phyloP scores from a whole-genome alignment of 2,329 filamentous ascomycete genomes.

The Fusarium buharicum region DNA sequence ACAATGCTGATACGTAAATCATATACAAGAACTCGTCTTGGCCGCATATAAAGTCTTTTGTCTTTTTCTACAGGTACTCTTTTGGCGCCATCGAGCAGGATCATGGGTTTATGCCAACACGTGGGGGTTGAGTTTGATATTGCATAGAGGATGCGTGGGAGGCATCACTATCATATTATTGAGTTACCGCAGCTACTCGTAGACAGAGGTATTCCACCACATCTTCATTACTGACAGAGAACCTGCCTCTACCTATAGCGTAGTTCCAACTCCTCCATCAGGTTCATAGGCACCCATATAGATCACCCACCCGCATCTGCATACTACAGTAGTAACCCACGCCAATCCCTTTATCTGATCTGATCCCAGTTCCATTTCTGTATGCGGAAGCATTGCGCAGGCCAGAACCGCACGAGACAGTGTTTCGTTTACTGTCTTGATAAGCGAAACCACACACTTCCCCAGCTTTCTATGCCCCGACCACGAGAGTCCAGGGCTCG shows the following conservation, averaged over 20 bases:
- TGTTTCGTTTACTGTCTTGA: background rate
- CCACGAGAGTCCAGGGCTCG: conserved; percentile 2
- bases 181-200: conserved; percentile 3
- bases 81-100: conserved; percentile 7
- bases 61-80: conserved; percentile 6
- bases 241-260: conserved; percentile 22
- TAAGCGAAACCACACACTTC: background rate
- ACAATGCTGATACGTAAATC: background rate
- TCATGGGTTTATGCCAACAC: conserved; percentile 15
- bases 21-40: background rate
- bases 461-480: conserved; percentile 6
- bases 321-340: conserved; percentile 21
- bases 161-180: background rate
- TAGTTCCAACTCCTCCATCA: conserved; percentile 22
- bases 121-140: conserved; percentile 22
- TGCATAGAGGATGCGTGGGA: conserved; percentile 14
- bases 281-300: conserved; percentile 15
- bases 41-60: conserved; percentile 9
- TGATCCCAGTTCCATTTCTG: conserved; percentile 2
- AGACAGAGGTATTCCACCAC: conserved; percentile 10
- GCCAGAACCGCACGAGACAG: background rate
- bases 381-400: background rate
- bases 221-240: conserved; percentile 9
- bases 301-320: conserved; percentile 7
- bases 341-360: conserved; percentile 23